These are phyloP conservation scores for Oryza brachyantha DNA, from an alignment of 176 grass and related monocot species.

Conservation along the genomic window DNA sequence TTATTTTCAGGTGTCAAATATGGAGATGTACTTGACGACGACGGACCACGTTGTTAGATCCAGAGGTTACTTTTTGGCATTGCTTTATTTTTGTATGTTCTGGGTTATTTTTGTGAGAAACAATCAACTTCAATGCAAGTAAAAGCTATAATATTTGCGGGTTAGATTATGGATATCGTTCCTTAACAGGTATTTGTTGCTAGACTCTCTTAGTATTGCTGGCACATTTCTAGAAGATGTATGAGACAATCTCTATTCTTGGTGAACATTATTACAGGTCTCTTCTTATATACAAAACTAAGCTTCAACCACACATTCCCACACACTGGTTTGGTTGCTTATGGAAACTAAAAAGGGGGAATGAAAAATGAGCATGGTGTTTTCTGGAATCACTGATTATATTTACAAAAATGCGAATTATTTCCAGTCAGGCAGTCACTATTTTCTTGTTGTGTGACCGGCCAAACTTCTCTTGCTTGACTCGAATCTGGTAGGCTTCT, in stretches of 20 bases:
- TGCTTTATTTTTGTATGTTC: neutral
- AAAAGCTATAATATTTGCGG: constrained; percentile 4
- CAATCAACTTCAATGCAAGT: neutral
- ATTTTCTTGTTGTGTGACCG: neutral
- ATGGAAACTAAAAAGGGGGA: neutral
- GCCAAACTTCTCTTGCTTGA: constrained; percentile 19
- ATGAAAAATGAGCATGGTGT: neutral
- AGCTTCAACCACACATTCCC: neutral
- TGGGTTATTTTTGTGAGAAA: neutral
- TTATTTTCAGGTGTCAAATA: constrained; percentile 74
- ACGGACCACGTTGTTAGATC: constrained; percentile 70
- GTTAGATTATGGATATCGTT: neutral
- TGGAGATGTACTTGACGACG: constrained; percentile 92
- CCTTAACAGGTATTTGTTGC: neutral
- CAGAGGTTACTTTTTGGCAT: constrained; percentile 52
- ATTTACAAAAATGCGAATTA: neutral
- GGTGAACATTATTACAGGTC: constrained; percentile 11
- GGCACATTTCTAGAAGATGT: neutral
- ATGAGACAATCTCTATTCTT: neutral
- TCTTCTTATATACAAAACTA: neutral
- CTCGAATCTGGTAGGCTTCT: constrained; percentile 7
- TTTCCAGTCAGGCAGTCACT: neutral
- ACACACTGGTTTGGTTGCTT: neutral
- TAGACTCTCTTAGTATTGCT: constrained; percentile 1
- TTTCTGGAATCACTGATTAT: neutral